Conservation (phyloP, 2,329 filamentous ascomycete species). For the Colletotrichum horii region DNA sequence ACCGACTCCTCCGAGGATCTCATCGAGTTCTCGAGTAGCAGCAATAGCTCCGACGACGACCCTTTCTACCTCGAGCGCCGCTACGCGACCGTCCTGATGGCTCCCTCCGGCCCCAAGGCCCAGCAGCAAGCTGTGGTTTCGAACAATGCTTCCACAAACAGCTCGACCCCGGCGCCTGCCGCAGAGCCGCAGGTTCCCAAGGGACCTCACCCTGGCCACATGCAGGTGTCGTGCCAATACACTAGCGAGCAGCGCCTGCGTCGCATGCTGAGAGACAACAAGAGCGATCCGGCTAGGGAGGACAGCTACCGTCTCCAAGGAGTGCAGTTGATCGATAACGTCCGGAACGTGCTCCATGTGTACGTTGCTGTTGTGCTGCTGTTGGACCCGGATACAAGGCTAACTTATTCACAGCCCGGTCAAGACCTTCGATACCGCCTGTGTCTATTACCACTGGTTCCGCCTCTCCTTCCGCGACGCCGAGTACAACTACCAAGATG, state of each 20-base stretch:
- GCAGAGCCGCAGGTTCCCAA: slow-evolving; percentile 22
- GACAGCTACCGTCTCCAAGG: slow-evolving; percentile 83
- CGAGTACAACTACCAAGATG: slow-evolving; percentile 87
- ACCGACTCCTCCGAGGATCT: neutral
- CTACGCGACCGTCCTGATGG: neutral
- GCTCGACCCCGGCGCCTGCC: neutral
- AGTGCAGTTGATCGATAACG: slow-evolving; percentile 86
- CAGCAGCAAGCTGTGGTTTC: slow-evolving; percentile 4
- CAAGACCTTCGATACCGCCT: slow-evolving; percentile 90
- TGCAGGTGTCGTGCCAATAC: slow-evolving; percentile 68
- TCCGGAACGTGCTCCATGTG: slow-evolving; percentile 80
- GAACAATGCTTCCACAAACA: neutral
- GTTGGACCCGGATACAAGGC: neutral
- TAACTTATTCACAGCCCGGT: slow-evolving; percentile 66
- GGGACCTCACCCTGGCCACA: slow-evolving; percentile 53
- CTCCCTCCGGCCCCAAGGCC: slow-evolving; percentile 18
- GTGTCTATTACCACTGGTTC: slow-evolving; percentile 93
- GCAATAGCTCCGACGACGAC: neutral
- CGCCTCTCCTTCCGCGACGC: slow-evolving; percentile 82
- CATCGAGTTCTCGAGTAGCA: neutral
- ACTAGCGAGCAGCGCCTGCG: slow-evolving; percentile 83
- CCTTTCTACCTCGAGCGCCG: neutral
- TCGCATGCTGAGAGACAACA: slow-evolving; percentile 70
- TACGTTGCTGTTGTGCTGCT: slow-evolving; percentile 47
- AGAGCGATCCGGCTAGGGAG: slow-evolving; percentile 78